phyloP scores from a whole-genome alignment of 495 filamentous ascomycete species.

The Zalerion maritima region DNA sequence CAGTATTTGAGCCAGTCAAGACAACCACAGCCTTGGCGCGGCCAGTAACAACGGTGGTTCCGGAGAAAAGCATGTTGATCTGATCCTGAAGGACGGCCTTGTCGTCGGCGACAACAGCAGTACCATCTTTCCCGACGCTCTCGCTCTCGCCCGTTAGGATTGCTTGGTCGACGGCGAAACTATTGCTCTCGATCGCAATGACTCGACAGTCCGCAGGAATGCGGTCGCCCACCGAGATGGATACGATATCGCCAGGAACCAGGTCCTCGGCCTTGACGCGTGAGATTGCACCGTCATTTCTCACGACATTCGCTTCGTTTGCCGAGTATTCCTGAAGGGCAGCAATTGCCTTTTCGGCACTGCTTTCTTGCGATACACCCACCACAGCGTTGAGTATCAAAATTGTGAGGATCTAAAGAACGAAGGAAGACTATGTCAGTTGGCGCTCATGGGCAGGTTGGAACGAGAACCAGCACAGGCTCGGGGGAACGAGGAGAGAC shows the following conservation, averaged over 20 bases:
- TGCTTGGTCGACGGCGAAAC: slow-evolving; percentile 88
- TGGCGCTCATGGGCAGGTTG: slow-evolving; percentile 5
- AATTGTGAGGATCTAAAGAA: slow-evolving; percentile 78
- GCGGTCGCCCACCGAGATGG: slow-evolving; percentile 80
- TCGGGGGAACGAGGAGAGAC: slow-evolving; percentile 17
- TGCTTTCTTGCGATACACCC: slow-evolving; percentile 96
- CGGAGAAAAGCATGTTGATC: slow-evolving; percentile 95
- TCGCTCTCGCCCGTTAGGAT: slow-evolving; percentile 98
- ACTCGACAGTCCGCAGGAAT: slow-evolving; percentile 95
- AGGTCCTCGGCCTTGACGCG: slow-evolving; percentile 85
- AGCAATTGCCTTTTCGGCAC: slow-evolving; percentile 95
- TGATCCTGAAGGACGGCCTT: slow-evolving; percentile 96
- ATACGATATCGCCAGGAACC: slow-evolving; percentile 88
- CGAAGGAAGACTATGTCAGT: slow-evolving; percentile 5
- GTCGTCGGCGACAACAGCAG: slow-evolving; percentile 48
- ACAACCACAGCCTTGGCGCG: slow-evolving; percentile 88
- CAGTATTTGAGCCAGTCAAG: slow-evolving; percentile 77
- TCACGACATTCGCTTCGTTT: slow-evolving; percentile 87
- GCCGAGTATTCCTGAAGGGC: slow-evolving; percentile 98
- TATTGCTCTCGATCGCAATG: slow-evolving; percentile 88
- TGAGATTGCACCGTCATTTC: slow-evolving; percentile 56
- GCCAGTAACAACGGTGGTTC: slow-evolving; percentile 91
- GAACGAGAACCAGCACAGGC: background rate
- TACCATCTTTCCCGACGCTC: slow-evolving; percentile 77
- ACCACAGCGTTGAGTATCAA: slow-evolving; percentile 93